phyloP scores from a whole-genome alignment of 2,329 filamentous ascomycete genomes.

The Colletotrichum trifolii region DNA sequence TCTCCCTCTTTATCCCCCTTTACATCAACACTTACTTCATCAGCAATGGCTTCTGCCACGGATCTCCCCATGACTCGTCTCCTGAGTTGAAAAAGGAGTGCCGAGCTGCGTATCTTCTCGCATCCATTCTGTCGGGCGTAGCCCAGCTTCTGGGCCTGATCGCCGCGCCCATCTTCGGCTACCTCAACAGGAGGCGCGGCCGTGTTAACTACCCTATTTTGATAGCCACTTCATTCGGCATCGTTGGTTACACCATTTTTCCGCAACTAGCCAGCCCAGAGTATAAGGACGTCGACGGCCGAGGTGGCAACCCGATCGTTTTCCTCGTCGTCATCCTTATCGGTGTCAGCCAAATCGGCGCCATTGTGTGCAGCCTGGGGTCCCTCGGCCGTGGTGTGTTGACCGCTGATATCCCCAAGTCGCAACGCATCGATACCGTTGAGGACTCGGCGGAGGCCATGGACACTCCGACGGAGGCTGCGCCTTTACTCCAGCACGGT shows the following conservation, averaged over 20 bases:
- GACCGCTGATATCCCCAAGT: constrained; percentile 54
- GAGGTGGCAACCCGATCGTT: constrained; percentile 75
- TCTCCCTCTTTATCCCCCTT: constrained; percentile 93
- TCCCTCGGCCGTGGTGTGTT: constrained; percentile 86
- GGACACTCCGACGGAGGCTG: constrained; percentile 54
- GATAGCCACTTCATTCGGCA: constrained; percentile 76
- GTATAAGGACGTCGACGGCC: constrained; percentile 69
- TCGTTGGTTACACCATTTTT: constrained; percentile 82
- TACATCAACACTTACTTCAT: constrained; percentile 94
- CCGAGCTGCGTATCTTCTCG: constrained; percentile 85
- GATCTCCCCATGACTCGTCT: constrained; percentile 70
- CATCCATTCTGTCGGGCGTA: constrained; percentile 87
- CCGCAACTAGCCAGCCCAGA: constrained; percentile 83
- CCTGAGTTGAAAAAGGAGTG: constrained; percentile 88
- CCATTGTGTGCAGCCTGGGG: constrained; percentile 95
- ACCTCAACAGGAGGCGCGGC: constrained; percentile 75
- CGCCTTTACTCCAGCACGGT: constrained; percentile 51
- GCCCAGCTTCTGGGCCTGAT: constrained; percentile 89
- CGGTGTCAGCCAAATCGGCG: constrained; percentile 93
- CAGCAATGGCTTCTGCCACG: constrained; percentile 80
- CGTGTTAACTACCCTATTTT: constrained; percentile 80
- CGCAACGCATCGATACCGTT: constrained; percentile 42
- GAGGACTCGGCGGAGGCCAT: constrained; percentile 37
- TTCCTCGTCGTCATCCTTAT: constrained; percentile 84
- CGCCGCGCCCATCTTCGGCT: constrained; percentile 88